phyloP scores from a whole-genome alignment of 1,139 yeast species.

The Yamadazyma siamensis region DNA sequence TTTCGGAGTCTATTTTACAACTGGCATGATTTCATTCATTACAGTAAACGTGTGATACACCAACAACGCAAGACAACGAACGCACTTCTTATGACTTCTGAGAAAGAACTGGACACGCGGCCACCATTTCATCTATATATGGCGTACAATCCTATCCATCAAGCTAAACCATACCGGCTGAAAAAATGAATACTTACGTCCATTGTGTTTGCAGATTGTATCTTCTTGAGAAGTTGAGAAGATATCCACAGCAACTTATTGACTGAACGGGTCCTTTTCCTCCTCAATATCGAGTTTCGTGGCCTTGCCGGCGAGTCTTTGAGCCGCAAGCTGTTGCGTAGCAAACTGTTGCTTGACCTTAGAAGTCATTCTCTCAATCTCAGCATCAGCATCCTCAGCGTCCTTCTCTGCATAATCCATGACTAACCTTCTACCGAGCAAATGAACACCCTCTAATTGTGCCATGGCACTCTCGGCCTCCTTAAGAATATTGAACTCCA shows the following conservation, averaged over 20 bases:
- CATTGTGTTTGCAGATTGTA: slow-evolving; percentile 2
- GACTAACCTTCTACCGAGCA: slow-evolving; percentile 92
- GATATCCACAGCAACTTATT: slow-evolving; percentile 34
- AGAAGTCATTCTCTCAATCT: slow-evolving; percentile 83
- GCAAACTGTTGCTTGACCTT: slow-evolving; percentile 80
- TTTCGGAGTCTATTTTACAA: too few relatives aligned
- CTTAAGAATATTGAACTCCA: slow-evolving; percentile 80
- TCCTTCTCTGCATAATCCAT: slow-evolving; percentile 90
- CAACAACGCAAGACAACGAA: slow-evolving; percentile 11
- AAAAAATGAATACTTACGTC: slow-evolving; percentile 3
- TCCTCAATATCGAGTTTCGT: slow-evolving; percentile 67
- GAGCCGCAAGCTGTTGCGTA: slow-evolving; percentile 70
- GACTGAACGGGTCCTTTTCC: slow-evolving; percentile 18
- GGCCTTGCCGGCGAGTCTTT: slow-evolving; percentile 72
- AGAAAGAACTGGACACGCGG: slow-evolving; percentile 4
- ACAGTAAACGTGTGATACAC: slow-evolving; percentile 6
- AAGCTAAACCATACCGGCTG: slow-evolving; percentile 5
- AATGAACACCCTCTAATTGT: slow-evolving; percentile 92
- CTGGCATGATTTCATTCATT: slow-evolving; percentile 6
- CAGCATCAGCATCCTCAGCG: slow-evolving; percentile 80
- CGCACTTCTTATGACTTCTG: slow-evolving; percentile 11
- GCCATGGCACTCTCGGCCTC: slow-evolving; percentile 97
- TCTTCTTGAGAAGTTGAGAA: slow-evolving; percentile 5
- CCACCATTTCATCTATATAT: slow-evolving; percentile 6
- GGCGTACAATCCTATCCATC: slow-evolving; percentile 2